Evolutionary conservation across 2,329 filamentous ascomycete species (phyloP).

Genomic region (Colletotrichum tanaceti): DNA sequence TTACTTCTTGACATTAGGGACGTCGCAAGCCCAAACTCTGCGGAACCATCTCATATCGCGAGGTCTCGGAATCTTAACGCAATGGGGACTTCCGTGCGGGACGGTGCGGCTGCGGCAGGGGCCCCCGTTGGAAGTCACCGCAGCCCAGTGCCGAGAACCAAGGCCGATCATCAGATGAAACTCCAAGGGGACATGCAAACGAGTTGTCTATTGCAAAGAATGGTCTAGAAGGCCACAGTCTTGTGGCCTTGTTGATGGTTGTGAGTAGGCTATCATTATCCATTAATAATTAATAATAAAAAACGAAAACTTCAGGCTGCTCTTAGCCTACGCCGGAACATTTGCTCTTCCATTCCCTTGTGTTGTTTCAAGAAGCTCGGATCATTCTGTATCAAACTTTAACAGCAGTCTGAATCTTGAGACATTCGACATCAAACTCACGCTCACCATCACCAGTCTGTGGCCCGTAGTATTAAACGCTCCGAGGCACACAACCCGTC

Average conservation of each 20-base stretch:
- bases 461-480: background rate
- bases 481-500: background rate
- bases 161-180: background rate
- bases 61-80: background rate
- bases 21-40: no score
- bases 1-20: no score
- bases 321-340: background rate
- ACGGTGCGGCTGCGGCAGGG: no score
- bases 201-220: background rate
- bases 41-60: no score
- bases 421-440: background rate
- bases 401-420: background rate
- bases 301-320: background rate
- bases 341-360: background rate
- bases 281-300: no score
- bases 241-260: no score
- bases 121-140: no score
- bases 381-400: slow-evolving; percentile 16
- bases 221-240: no score
- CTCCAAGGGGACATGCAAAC: no score
- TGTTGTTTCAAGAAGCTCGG: background rate
- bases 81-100: background rate
- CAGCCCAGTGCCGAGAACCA: slow-evolving; percentile 16
- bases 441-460: slow-evolving; percentile 6
- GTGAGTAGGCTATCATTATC: no score